Evolutionary conservation across 2,329 filamentous ascomycete genomes (phyloP).

Genomic region (Orbilia ellipsospora): DNA sequence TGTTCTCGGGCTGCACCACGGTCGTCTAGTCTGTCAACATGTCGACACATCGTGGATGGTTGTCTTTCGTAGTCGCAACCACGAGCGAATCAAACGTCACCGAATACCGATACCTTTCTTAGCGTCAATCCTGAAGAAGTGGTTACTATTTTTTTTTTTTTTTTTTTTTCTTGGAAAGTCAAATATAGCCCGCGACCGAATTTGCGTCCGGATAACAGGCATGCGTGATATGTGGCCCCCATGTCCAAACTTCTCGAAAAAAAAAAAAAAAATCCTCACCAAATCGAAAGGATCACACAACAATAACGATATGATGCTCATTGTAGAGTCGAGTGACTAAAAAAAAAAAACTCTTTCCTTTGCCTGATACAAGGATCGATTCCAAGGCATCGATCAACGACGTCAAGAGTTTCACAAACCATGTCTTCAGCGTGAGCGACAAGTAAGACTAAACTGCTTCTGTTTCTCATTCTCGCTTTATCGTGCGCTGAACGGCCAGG

Average conservation of each 20-base stretch:
- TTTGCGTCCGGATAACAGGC: conserved; percentile 7
- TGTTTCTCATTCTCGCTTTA: background rate
- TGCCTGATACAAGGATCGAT: background rate
- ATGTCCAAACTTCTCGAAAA: background rate
- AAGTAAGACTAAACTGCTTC: background rate
- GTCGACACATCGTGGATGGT: too few species aligned
- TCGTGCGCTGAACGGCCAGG: background rate
- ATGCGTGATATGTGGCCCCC: background rate
- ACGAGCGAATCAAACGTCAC: conserved; percentile 8
- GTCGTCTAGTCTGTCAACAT: background rate
- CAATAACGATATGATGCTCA: background rate
- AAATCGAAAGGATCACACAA: background rate
- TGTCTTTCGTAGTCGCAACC: background rate
- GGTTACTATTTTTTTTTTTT: background rate
- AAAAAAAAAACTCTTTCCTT: background rate
- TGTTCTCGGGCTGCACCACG: conserved; percentile 8
- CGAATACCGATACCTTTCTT: background rate
- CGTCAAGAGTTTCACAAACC: background rate
- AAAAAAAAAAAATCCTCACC: background rate
- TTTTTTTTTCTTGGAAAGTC: background rate
- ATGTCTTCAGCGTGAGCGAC: background rate
- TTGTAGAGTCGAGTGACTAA: too few species aligned
- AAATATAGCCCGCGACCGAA: conserved; percentile 2
- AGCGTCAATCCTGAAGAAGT: background rate
- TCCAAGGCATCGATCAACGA: background rate